A percentile compares a stretch with the other conserved stretches of the same genome.
phyloP scores from a whole-genome alignment of 108 stramenopile species.

The Discostella stelligeroides region DNA sequence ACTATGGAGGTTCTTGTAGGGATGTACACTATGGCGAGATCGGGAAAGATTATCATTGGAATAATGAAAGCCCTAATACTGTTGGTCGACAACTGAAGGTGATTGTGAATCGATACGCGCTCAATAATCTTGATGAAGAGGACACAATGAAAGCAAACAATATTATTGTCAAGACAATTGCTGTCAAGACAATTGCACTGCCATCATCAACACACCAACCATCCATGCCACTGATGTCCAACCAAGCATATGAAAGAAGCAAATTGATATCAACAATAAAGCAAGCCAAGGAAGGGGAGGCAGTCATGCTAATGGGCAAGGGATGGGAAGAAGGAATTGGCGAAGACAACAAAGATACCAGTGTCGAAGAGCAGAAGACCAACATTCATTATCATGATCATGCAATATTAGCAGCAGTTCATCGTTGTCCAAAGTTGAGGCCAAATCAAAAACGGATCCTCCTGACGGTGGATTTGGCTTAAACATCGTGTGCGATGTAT shows the following conservation, averaged over 20 bases:
- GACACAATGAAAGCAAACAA: conserved; percentile 41
- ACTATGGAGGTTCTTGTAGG: too few species aligned
- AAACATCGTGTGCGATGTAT: too few species aligned
- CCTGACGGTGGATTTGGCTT: conserved; percentile 57
- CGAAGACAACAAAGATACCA: background rate
- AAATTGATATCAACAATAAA: too few species aligned
- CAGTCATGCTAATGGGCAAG: conserved; percentile 54
- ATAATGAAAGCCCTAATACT: background rate
- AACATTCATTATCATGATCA: background rate
- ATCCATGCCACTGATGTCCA: too few species aligned
- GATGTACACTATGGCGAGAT: too few species aligned
- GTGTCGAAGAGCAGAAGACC: background rate
- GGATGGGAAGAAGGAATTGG: conserved; percentile 55
- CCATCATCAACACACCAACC: background rate
- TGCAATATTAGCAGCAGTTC: conserved; percentile 50
- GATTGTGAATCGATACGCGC: conserved; percentile 39
- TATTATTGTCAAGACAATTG: conserved; percentile 32
- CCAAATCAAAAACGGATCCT: conserved; percentile 50
- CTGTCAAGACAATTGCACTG: conserved; percentile 23
- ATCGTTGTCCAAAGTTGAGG: conserved; percentile 52
- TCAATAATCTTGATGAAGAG: conserved; percentile 47
- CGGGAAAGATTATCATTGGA: conserved; percentile 8
- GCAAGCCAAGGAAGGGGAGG: conserved; percentile 51
- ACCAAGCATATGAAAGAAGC: too few species aligned
- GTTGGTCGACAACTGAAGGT: conserved; percentile 6